These are phyloP conservation scores for Neurospora tetrasperma DNA, from an alignment of 495 filamentous ascomycete genomes.

Conservation along the genomic window DNA sequence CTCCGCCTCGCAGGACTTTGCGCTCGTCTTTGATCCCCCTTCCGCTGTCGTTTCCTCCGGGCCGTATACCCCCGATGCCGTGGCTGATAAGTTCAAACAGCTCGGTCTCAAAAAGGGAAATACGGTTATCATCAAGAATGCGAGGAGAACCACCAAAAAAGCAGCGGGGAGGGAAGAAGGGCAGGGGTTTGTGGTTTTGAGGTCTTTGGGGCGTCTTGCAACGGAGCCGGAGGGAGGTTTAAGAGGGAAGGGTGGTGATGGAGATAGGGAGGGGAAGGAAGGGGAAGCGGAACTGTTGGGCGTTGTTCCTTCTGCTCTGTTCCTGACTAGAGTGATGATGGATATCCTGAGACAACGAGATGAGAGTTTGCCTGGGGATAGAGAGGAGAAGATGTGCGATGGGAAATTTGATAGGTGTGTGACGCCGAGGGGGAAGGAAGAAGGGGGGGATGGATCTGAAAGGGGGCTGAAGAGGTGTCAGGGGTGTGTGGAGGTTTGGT, in stretches of 20 bases:
- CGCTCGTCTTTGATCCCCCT: slow-evolving; percentile 28
- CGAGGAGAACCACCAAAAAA: slow-evolving; percentile 13
- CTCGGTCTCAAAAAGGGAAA: slow-evolving; percentile 22
- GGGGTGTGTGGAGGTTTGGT: slow-evolving; percentile 29
- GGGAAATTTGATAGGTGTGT: not conserved
- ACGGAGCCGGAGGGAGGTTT: too few relatives aligned
- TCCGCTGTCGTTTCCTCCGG: slow-evolving; percentile 16
- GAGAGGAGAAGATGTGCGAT: slow-evolving; percentile 5
- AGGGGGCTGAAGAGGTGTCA: slow-evolving; percentile 29
- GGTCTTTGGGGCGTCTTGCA: too few relatives aligned
- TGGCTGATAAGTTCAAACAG: slow-evolving; percentile 10
- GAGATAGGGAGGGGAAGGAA: not conserved
- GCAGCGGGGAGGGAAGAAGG: slow-evolving; percentile 17
- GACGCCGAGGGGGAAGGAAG: slow-evolving; percentile 8
- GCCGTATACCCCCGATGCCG: not conserved
- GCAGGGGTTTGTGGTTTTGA: slow-evolving; percentile 21
- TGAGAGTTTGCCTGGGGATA: slow-evolving; percentile 3
- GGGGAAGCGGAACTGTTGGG: slow-evolving; percentile 10
- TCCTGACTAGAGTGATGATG: slow-evolving; percentile 25
- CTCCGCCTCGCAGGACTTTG: slow-evolving; percentile 21
- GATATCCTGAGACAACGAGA: slow-evolving; percentile 11
- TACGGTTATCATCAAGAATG: slow-evolving; percentile 25
- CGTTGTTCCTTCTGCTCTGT: slow-evolving; percentile 16
- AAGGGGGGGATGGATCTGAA: too few relatives aligned
- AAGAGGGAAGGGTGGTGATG: too few relatives aligned